Percentiles rank a stretch among this genome's conserved stretches.
Evolutionary conservation across 768 basidiomycete genomes (phyloP).

Genomic region (Lactarius vividus): DNA sequence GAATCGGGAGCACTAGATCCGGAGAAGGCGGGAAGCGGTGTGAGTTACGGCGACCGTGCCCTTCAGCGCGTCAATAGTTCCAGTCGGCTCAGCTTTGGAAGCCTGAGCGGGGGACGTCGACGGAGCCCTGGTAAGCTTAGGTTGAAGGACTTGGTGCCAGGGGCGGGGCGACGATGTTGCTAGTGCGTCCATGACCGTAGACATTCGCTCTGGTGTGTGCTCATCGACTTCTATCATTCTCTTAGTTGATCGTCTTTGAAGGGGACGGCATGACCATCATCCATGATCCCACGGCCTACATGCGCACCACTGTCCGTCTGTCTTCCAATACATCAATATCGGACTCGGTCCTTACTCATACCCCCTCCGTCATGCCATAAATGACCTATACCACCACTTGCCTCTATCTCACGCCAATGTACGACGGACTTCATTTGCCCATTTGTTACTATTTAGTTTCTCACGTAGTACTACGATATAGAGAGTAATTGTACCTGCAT

Average conservation of each 20-base stretch:
- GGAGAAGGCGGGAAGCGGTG: conserved; percentile 91
- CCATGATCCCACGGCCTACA: not conserved
- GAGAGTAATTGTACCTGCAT: conserved; percentile 1
- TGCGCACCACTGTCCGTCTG: not conserved
- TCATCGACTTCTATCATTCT: conserved; percentile 1
- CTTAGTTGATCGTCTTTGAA: conserved; percentile 8
- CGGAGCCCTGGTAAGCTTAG: conserved; percentile 58
- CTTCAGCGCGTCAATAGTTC: conserved; percentile 87
- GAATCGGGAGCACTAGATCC: conserved; percentile 91
- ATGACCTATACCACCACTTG: conserved; percentile 38
- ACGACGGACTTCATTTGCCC: conserved; percentile 25
- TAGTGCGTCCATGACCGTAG: conserved; percentile 34
- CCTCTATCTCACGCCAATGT: conserved; percentile 33
- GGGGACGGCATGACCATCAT: not conserved
- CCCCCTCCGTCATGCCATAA: conserved; percentile 31
- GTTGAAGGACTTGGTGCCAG: conserved; percentile 60
- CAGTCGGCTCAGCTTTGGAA: conserved; percentile 85
- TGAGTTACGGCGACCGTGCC: conserved; percentile 94
- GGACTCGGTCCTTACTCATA: conserved; percentile 33
- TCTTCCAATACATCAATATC: not conserved
- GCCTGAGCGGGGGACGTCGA: conserved; percentile 64
- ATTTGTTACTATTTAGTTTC: conserved; percentile 21
- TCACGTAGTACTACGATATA: conserved; percentile 18
- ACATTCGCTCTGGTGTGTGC: conserved; percentile 9
- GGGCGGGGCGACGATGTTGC: conserved; percentile 58